These are phyloP conservation scores for Petunia hybrid DNA, from an alignment of 305 asterid genomes.

Conservation along the genomic window DNA sequence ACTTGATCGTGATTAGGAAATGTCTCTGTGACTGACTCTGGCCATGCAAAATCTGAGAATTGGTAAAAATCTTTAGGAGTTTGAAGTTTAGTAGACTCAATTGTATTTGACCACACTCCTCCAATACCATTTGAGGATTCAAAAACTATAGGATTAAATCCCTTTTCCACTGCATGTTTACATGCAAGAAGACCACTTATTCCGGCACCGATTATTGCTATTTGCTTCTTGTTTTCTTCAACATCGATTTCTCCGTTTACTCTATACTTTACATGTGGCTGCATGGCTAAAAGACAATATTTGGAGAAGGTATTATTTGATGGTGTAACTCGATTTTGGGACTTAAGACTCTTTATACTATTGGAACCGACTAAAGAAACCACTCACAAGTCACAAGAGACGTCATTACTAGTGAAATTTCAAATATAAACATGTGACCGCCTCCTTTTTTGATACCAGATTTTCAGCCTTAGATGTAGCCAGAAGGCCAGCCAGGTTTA, in stretches of 20 bases:
- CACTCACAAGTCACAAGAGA: background rate
- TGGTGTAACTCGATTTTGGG: background rate
- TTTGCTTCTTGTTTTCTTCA: constrained; percentile 19
- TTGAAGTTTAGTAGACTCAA: constrained; percentile 60
- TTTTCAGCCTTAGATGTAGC: background rate
- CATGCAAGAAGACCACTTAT: constrained; percentile 71
- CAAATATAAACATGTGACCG: background rate
- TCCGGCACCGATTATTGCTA: constrained; percentile 65
- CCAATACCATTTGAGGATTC: constrained; percentile 52
- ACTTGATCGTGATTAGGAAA: constrained; percentile 60
- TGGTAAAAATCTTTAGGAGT: constrained; percentile 57
- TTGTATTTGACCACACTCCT: constrained; percentile 58
- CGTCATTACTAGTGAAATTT: background rate
- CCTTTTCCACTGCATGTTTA: constrained; percentile 53
- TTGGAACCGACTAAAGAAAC: background rate
- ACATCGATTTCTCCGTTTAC: background rate
- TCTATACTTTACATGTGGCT: background rate
- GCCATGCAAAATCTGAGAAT: constrained; percentile 72
- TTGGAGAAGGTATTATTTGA: background rate
- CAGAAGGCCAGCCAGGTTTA: background rate
- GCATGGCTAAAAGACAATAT: background rate
- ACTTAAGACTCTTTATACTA: background rate
- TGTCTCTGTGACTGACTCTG: constrained; percentile 44
- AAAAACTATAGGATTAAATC: constrained; percentile 55
- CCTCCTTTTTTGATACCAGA: background rate